These are phyloP conservation scores for Syzygium oleosum DNA, from an alignment of 345 rosid genomes.

Conservation along the genomic window DNA sequence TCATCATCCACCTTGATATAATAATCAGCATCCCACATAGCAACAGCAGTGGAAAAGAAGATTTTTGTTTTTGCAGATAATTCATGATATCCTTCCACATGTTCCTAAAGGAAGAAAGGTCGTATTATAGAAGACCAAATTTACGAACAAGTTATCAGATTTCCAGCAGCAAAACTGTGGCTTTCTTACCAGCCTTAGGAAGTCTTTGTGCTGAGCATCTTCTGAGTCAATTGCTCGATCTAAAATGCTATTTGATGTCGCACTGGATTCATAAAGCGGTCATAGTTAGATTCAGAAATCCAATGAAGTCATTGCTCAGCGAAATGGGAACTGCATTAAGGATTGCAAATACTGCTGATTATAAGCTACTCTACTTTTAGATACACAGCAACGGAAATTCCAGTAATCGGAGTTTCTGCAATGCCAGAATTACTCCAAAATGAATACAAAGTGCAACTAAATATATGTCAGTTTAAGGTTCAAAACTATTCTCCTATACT, in stretches of 20 bases:
- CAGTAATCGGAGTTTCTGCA: background rate
- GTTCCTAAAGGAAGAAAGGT: constrained; percentile 45
- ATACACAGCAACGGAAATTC: background rate
- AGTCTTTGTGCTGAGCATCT: constrained; percentile 91
- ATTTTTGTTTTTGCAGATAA: constrained; percentile 94
- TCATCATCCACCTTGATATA: constrained; percentile 98
- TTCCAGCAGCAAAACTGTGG: background rate
- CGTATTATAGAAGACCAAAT: background rate
- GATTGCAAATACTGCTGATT: background rate
- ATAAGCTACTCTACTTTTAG: background rate
- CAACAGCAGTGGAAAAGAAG: constrained; percentile 86
- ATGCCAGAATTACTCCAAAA: background rate
- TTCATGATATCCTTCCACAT: constrained; percentile 97
- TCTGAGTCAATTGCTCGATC: constrained; percentile 98
- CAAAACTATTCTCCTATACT: background rate
- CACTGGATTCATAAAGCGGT: constrained; percentile 43
- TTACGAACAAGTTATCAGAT: background rate
- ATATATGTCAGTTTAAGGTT: background rate
- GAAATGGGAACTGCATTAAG: background rate
- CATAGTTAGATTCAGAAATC: background rate
- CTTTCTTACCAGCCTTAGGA: constrained; percentile 78
- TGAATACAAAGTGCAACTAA: background rate
- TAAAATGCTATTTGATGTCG: constrained; percentile 87
- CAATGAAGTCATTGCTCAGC: background rate
- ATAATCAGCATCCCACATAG: constrained; percentile 92